Evolutionary conservation across 768 basidiomycete species (phyloP).

Genomic region (Mycena amicta): DNA sequence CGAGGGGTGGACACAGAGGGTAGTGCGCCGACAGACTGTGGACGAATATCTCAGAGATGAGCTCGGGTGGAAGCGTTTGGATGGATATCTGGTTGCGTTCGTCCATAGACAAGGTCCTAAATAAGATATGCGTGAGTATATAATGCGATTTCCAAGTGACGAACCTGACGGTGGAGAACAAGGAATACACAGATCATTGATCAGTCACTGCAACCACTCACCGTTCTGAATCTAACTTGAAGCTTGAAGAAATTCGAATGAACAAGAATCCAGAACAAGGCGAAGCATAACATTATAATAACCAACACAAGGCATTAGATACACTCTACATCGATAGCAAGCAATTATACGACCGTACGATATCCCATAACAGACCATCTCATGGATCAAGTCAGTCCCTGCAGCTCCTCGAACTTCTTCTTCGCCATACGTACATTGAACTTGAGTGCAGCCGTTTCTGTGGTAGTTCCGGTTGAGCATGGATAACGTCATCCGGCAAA

Average conservation of each 20-base stretch:
- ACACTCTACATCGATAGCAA: background rate
- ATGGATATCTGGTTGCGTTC: background rate
- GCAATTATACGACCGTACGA: background rate
- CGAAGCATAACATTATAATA: no score
- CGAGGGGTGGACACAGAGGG: background rate
- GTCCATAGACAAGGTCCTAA: background rate
- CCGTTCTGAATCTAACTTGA: no score
- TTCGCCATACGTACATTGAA: slow-evolving; percentile 88
- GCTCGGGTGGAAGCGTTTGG: background rate
- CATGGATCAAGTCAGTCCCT: slow-evolving; percentile 42
- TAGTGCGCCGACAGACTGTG: background rate
- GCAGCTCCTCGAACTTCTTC: slow-evolving; percentile 87
- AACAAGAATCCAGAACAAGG: no score
- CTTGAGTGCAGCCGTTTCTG: slow-evolving; percentile 87
- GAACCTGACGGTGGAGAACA: background rate
- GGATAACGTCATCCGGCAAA: background rate
- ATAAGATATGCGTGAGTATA: background rate
- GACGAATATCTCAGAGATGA: background rate
- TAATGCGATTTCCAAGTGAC: background rate
- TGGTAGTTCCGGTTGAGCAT: no score
- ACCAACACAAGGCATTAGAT: background rate
- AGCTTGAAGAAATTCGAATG: no score
- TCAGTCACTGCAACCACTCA: no score
- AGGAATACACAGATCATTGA: no score
- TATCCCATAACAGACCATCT: no score